Conservation (phyloP, 2,329 filamentous ascomycete genomes). For the Nannizzia gypsea region DNA sequence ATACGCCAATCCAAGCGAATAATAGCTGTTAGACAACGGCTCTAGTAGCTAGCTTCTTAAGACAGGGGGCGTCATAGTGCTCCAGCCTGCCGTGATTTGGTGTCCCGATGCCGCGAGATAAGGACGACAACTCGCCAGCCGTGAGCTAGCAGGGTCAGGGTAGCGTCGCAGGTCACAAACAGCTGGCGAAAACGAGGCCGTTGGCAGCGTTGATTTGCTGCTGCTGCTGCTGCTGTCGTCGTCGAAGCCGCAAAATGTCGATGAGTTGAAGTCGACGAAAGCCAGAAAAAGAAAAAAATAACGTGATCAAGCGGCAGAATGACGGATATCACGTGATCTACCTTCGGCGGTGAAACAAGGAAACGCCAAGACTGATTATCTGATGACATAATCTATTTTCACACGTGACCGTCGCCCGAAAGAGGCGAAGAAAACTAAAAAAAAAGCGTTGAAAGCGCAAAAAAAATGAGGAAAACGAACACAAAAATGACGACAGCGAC, state of each 20-base stretch:
- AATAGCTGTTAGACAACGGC: neutral
- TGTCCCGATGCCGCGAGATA: neutral
- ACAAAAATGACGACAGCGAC: no score
- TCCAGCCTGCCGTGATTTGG: neutral
- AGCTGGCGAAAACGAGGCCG: neutral
- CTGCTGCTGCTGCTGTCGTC: no score
- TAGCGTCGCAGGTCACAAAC: neutral
- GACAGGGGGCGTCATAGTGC: neutral
- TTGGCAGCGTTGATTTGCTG: no score
- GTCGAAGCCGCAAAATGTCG: no score
- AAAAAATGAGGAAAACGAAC: no score
- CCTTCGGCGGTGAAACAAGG: neutral
- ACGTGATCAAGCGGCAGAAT: conserved; percentile 1
- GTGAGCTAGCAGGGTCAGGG: neutral
- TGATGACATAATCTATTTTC: neutral
- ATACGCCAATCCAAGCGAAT: neutral
- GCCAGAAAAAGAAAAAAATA: neutral
- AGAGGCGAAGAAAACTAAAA: no score
- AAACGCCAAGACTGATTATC: neutral
- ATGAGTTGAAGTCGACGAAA: neutral
- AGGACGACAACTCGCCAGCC: neutral
- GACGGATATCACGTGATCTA: neutral
- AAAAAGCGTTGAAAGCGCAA: no score
- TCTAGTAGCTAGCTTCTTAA: neutral
- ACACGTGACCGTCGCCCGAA: no score